Percentiles rank a stretch among this genome's conserved stretches.
These are phyloP conservation scores for Cutaneotrichosporon spelunceum DNA, from an alignment of 1,284 basidiomycete genomes.

Conservation along the genomic window DNA sequence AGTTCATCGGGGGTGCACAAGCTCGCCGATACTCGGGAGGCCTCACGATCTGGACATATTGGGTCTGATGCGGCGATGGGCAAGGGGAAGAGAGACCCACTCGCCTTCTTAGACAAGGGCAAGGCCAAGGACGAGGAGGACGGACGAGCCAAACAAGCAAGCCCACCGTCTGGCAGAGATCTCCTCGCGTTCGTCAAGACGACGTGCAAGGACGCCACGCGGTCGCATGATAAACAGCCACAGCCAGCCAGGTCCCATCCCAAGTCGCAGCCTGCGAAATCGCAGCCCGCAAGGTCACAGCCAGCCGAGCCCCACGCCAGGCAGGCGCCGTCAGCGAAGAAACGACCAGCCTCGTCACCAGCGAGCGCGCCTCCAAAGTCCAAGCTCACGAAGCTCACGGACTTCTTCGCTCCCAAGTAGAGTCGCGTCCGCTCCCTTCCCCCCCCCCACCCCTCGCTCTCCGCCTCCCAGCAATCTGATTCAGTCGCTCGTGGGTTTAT, in stretches of 20 bases:
- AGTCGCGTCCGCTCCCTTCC: too few relatives aligned
- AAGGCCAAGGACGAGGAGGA: neutral
- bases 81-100: neutral
- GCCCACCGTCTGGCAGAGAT: neutral
- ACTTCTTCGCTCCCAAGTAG: conserved; percentile 8
- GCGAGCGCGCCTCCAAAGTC: neutral
- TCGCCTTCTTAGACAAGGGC: conserved; percentile 2
- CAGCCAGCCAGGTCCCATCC: neutral
- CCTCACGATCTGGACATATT: neutral
- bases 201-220: neutral
- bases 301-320: neutral
- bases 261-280: neutral
- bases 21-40: neutral
- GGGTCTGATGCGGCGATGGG: neutral
- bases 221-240: neutral
- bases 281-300: too few relatives aligned
- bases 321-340: neutral
- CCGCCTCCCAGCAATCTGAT: neutral
- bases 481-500: neutral
- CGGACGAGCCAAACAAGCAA: too few relatives aligned
- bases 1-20: neutral
- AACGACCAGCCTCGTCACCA: neutral
- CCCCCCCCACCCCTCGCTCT: neutral
- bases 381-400: conserved; percentile 3
- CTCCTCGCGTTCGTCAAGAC: neutral